Evolutionary conservation across 2,329 filamentous ascomycete genomes (phyloP).

Genomic region (Cladosporium sp.): DNA sequence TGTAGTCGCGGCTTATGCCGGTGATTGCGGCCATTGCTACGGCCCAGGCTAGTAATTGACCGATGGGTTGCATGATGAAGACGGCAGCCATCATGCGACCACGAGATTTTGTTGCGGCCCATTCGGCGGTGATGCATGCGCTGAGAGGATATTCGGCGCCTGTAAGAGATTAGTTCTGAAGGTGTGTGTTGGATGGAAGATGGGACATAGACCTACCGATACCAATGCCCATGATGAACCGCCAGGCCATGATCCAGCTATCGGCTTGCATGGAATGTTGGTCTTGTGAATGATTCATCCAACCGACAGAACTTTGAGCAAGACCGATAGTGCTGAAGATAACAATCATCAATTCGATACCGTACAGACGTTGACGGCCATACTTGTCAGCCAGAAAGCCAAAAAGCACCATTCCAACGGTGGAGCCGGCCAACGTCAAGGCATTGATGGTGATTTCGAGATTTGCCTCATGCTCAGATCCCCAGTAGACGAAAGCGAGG

Average conservation of each 20-base stretch:
- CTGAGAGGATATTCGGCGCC: slow-evolving; percentile 30
- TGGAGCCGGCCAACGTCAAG: slow-evolving; percentile 36
- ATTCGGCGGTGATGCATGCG: slow-evolving; percentile 37
- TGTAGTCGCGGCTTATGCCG: slow-evolving; percentile 20
- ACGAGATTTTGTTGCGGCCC: slow-evolving; percentile 33
- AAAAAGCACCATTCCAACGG: slow-evolving; percentile 36
- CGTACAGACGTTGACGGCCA: slow-evolving; percentile 35
- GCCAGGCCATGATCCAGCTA: slow-evolving; percentile 38
- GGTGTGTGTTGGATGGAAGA: too few species aligned
- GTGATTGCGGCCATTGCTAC: slow-evolving; percentile 17
- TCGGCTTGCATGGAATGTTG: slow-evolving; percentile 4
- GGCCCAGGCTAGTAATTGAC: slow-evolving; percentile 32
- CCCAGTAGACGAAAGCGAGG: slow-evolving; percentile 36
- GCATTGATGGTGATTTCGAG: slow-evolving; percentile 33
- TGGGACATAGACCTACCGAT: slow-evolving; percentile 23
- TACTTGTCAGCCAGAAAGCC: slow-evolving; percentile 36
- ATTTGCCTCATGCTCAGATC: slow-evolving; percentile 21
- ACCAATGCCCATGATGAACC: slow-evolving; percentile 37
- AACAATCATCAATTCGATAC: slow-evolving; percentile 37
- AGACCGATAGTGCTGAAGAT: slow-evolving; percentile 37
- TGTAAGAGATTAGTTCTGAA: neutral
- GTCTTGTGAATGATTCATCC: slow-evolving; percentile 12
- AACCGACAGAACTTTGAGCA: slow-evolving; percentile 32
- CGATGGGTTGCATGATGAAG: slow-evolving; percentile 40
- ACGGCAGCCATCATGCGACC: slow-evolving; percentile 39